phyloP scores from a whole-genome alignment of 192 early-diverging fungal species.

The Gorgonomyces haynaldii region DNA sequence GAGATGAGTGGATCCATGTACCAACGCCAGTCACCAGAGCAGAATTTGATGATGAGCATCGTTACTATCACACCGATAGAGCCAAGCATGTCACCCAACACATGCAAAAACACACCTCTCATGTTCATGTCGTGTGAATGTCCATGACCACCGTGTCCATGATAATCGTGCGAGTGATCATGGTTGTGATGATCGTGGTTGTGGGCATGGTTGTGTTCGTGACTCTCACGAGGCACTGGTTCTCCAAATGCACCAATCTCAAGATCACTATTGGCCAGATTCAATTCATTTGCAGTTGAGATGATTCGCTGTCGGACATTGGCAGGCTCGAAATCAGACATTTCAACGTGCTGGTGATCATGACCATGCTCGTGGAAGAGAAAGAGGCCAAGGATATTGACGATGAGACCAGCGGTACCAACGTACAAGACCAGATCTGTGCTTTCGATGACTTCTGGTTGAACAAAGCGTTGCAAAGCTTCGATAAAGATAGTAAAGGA shows the following conservation, averaged over 20 bases:
- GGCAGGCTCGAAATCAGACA: slow-evolving; percentile 4
- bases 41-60: slow-evolving; percentile 63
- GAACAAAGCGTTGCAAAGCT: slow-evolving; percentile 70
- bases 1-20: slow-evolving; percentile 82
- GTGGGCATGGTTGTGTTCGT: slow-evolving; percentile 9
- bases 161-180: slow-evolving; percentile 43
- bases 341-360: slow-evolving; percentile 5
- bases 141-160: slow-evolving; percentile 20
- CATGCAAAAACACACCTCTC: slow-evolving; percentile 76
- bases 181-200: slow-evolving; percentile 25
- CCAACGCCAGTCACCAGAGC: slow-evolving; percentile 50
- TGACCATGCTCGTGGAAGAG: slow-evolving; percentile 58
- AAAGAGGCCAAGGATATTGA: slow-evolving; percentile 70
- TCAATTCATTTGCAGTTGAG: neutral
- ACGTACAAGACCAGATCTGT: slow-evolving; percentile 67
- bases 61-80: slow-evolving; percentile 77
- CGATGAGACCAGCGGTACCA: slow-evolving; percentile 60
- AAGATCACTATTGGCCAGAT: neutral
- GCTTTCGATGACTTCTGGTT: slow-evolving; percentile 47
- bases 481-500: slow-evolving; percentile 85
- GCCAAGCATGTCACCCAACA: slow-evolving; percentile 80
- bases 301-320: neutral
- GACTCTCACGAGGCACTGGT: slow-evolving; percentile 13
- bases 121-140: slow-evolving; percentile 47
- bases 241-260: neutral